These are phyloP conservation scores for Citrus hindsii DNA, from an alignment of 345 rosid genomes.

Conservation along the genomic window DNA sequence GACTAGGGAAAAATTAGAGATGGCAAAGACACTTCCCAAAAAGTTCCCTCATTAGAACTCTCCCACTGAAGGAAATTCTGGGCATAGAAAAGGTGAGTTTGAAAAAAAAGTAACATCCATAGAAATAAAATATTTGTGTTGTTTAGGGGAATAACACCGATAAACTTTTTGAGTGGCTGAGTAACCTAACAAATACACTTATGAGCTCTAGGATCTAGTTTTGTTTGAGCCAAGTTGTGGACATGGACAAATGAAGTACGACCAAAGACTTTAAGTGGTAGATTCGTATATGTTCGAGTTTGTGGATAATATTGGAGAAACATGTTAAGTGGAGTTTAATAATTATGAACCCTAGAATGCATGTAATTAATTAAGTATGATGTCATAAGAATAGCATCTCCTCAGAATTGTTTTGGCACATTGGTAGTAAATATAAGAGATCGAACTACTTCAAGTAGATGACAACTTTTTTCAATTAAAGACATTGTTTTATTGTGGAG, in stretches of 20 bases:
- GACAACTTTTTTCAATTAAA: background rate
- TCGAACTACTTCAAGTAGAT: background rate
- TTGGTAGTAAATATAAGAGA: background rate
- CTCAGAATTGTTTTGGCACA: background rate
- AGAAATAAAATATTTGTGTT: background rate
- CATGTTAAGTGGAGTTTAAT: background rate
- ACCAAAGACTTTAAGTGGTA: background rate
- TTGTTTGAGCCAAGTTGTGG: no score
- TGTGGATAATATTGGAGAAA: background rate
- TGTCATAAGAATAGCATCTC: no score
- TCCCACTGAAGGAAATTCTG: no score
- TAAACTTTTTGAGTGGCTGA: background rate
- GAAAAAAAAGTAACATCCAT: background rate
- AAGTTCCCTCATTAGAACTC: no score
- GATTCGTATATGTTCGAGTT: background rate
- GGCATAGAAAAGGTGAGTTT: no score
- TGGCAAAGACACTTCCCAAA: no score
- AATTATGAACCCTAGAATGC: background rate
- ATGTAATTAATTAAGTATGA: no score
- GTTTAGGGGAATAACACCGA: background rate
- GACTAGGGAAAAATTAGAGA: no score
- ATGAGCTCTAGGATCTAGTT: background rate
- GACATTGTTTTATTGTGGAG: background rate
- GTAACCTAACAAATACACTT: background rate
- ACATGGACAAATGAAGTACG: background rate